phyloP scores from a whole-genome alignment of 2,329 filamentous ascomycete species.

The Ascochyta koolunga region DNA sequence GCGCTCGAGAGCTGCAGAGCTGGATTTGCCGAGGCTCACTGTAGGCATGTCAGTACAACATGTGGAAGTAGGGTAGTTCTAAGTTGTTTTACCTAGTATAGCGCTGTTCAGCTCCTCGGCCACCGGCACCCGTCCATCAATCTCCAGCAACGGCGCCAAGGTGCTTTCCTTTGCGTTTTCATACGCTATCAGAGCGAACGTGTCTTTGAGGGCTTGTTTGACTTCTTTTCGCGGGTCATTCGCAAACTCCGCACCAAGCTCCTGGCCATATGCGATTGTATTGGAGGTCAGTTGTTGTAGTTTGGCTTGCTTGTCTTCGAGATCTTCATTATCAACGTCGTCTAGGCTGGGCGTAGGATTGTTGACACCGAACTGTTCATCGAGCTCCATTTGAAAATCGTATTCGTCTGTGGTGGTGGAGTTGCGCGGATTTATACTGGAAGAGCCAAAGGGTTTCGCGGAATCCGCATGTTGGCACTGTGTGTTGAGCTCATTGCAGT shows the following conservation, averaged over 20 bases:
- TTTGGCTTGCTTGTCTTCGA: constrained; percentile 41
- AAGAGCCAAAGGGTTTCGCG: constrained; percentile 37
- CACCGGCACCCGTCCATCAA: constrained; percentile 74
- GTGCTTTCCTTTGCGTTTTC: constrained; percentile 77
- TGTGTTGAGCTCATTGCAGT: constrained; percentile 51
- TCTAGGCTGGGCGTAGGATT: constrained; percentile 37
- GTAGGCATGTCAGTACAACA: constrained; percentile 31
- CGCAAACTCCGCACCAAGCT: constrained; percentile 77
- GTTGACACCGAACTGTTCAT: constrained; percentile 56
- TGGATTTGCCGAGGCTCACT: constrained; percentile 92
- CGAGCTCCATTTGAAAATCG: constrained; percentile 64
- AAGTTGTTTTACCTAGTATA: constrained; percentile 72
- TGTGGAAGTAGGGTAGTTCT: neutral
- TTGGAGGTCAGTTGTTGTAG: constrained; percentile 64
- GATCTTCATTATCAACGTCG: constrained; percentile 45
- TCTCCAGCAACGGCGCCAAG: constrained; percentile 78
- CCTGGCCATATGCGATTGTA: constrained; percentile 79
- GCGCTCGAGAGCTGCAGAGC: constrained; percentile 81
- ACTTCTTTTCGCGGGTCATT: constrained; percentile 73
- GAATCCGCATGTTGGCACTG: constrained; percentile 30
- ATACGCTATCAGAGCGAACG: constrained; percentile 89
- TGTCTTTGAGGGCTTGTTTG: constrained; percentile 76
- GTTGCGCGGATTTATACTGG: constrained; percentile 37
- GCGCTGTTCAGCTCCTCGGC: constrained; percentile 94
- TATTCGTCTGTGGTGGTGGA: constrained; percentile 54